phyloP scores from a whole-genome alignment of 225 moss, liverwort and hornwort species.

The Pleurozium schreberi region DNA sequence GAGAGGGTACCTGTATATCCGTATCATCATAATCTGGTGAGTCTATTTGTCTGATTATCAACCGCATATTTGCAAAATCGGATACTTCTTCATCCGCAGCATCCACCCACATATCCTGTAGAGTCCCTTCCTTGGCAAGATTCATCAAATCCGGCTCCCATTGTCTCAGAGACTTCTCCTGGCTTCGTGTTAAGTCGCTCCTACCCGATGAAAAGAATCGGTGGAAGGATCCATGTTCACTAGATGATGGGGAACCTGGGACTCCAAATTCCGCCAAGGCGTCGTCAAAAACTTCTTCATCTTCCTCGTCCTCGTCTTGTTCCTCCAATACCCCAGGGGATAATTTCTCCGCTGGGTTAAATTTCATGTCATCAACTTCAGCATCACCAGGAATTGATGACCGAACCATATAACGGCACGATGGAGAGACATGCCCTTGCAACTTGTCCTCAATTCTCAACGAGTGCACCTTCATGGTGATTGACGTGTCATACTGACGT shows the following conservation, averaged over 20 bases:
- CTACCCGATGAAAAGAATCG: constrained; percentile 38
- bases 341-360: constrained; percentile 2
- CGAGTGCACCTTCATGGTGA: constrained; percentile 82
- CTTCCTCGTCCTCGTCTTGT: constrained; percentile 49
- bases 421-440: constrained; percentile 75
- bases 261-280: constrained; percentile 82
- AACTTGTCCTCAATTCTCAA: constrained; percentile 90
- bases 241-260: constrained; percentile 37
- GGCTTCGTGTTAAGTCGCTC: constrained; percentile 33
- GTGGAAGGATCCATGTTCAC: constrained; percentile 54
- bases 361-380: constrained; percentile 31
- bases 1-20: constrained; percentile 62
- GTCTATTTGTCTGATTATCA: constrained; percentile 70
- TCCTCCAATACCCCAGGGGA: constrained; percentile 3
- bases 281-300: constrained; percentile 80
- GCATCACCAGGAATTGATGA: constrained; percentile 69
- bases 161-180: constrained; percentile 52
- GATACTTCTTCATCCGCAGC: constrained; percentile 69
- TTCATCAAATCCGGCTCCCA: constrained; percentile 77
- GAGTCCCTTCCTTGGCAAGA: constrained; percentile 58
- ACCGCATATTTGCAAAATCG: constrained; percentile 86
- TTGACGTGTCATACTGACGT: constrained; percentile 68
- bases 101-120: constrained; percentile 58
- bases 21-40: constrained; percentile 89
- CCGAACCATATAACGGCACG: constrained; percentile 72